These are phyloP conservation scores for Rhodomyrtus tomentosa DNA, from an alignment of 345 rosid genomes.

Conservation along the genomic window DNA sequence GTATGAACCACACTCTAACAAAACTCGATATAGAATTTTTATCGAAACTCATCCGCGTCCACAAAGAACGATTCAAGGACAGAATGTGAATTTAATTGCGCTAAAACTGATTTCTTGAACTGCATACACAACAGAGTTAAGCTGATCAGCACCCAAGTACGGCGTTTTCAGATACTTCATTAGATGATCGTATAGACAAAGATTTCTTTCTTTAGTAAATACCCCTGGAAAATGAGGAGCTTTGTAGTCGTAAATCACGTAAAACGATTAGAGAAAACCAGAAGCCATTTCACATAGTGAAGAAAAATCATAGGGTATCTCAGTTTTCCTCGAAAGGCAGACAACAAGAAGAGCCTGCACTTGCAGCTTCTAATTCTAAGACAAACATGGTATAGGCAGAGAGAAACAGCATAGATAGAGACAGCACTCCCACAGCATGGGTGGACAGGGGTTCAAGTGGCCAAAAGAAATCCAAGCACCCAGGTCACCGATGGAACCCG, in stretches of 20 bases:
- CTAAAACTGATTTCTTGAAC: background rate
- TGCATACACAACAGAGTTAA: background rate
- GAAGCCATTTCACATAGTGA: background rate
- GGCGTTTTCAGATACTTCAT: background rate
- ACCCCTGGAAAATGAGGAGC: background rate
- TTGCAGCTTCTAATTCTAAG: background rate
- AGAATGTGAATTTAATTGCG: background rate
- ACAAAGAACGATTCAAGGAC: background rate
- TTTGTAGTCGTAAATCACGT: fast-evolving
- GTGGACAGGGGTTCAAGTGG: background rate
- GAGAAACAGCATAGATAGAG: background rate
- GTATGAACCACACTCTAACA: too few relatives aligned
- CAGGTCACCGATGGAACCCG: background rate
- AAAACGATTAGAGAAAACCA: background rate
- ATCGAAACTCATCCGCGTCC: too few relatives aligned
- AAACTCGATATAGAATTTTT: too few relatives aligned
- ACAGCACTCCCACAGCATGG: background rate
- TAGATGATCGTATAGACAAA: background rate
- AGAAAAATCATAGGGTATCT: background rate
- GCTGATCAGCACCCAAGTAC: background rate
- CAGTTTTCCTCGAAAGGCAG: background rate
- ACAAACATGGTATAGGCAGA: background rate
- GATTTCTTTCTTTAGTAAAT: background rate
- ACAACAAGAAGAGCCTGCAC: background rate
- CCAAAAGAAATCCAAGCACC: background rate